Evolutionary conservation across 768 basidiomycete genomes (phyloP).

Genomic region (Rhodosporidiobolus sp.): DNA sequence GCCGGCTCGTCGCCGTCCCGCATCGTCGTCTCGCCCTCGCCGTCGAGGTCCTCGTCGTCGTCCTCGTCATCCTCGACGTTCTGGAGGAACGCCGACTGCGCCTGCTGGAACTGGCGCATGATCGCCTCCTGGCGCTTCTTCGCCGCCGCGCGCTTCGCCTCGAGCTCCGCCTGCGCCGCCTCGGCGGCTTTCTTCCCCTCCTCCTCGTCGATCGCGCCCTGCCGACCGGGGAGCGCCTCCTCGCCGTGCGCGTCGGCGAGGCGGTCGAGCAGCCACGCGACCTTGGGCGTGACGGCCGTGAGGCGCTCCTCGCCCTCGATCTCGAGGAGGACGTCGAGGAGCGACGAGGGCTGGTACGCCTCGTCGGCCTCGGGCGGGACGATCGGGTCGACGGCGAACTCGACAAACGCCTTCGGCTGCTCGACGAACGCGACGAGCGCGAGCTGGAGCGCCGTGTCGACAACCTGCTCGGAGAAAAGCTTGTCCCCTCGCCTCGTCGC

Average conservation of each 20-base stretch:
- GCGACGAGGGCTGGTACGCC: slow-evolving; percentile 33
- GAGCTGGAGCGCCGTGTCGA: slow-evolving; percentile 84
- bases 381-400: slow-evolving; percentile 52
- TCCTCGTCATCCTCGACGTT: slow-evolving; percentile 63
- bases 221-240: slow-evolving; percentile 47
- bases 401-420: slow-evolving; percentile 61
- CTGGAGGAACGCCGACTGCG: slow-evolving; percentile 79
- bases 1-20: slow-evolving; percentile 49
- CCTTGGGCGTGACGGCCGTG: slow-evolving; percentile 66
- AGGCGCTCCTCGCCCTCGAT: slow-evolving; percentile 72
- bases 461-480: slow-evolving; percentile 63
- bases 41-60: slow-evolving; percentile 52
- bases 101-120: slow-evolving; percentile 91
- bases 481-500: not conserved
- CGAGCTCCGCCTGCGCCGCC: slow-evolving; percentile 52
- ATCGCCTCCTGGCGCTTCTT: slow-evolving; percentile 88
- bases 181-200: slow-evolving; percentile 29
- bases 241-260: slow-evolving; percentile 28
- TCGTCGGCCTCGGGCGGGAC: not conserved
- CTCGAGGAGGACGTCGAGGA: slow-evolving; percentile 69
- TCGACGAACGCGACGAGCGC: slow-evolving; percentile 80
- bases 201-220: slow-evolving; percentile 42
- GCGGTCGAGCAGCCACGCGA: slow-evolving; percentile 66
- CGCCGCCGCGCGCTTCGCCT: slow-evolving; percentile 75
- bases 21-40: slow-evolving; percentile 53